Evolutionary conservation across 139 green algal species (phyloP).

Genomic region (Chlorella sp.): DNA sequence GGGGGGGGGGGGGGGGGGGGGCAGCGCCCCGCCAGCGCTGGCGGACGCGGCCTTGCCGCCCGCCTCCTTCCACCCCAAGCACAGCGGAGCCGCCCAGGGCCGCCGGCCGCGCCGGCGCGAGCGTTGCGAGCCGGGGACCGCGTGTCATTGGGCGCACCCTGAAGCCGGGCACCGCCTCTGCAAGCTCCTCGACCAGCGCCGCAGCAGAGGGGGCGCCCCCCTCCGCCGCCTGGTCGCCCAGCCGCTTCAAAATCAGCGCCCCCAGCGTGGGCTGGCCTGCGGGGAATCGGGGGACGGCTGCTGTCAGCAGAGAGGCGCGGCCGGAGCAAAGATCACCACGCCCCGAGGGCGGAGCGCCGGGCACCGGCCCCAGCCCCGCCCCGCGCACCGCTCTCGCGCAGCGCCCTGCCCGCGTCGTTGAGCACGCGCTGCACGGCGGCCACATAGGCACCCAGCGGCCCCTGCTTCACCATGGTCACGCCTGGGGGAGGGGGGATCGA

Average conservation of each 20-base stretch:
- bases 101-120: too few relatives aligned
- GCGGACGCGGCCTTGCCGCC: too few relatives aligned
- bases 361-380: background rate
- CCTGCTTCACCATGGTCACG: constrained; percentile 16
- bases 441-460: constrained; percentile 12
- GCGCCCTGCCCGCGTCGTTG: background rate
- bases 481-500: too few relatives aligned
- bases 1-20: too few relatives aligned
- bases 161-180: constrained; percentile 13
- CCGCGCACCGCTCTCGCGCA: background rate
- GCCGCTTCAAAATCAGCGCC: background rate
- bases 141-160: too few relatives aligned
- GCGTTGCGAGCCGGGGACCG: too few relatives aligned
- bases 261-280: constrained; percentile 22
- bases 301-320: background rate
- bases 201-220: constrained; percentile 11
- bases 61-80: too few relatives aligned
- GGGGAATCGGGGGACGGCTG: background rate
- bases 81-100: too few relatives aligned
- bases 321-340: background rate
- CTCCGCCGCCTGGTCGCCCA: constrained; percentile 6
- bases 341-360: background rate
- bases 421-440: background rate
- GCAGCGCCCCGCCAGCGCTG: too few relatives aligned
- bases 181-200: constrained; percentile 12